Conservation (phyloP, 176 grass and related monocot species). For the Pontederia crassipes region DNA sequence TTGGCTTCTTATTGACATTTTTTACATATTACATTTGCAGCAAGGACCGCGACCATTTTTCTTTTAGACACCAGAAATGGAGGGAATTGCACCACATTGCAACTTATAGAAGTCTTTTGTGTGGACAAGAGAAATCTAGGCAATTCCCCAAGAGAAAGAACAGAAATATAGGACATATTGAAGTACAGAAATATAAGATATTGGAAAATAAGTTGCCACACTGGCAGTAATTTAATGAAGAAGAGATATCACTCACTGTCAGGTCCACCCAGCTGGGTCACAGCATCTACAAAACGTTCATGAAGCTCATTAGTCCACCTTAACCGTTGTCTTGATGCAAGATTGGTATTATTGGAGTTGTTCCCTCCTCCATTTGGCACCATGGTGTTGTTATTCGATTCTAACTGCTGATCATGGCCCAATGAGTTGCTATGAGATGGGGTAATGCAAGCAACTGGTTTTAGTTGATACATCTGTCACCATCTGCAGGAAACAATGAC, state of each 20-base stretch:
- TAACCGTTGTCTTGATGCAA: slow-evolving; percentile 73
- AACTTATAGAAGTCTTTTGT: too few species aligned
- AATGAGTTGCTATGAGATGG: slow-evolving; percentile 20
- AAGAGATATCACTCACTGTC: slow-evolving; percentile 57
- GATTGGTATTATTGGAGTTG: slow-evolving; percentile 30
- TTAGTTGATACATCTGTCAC: slow-evolving; percentile 43
- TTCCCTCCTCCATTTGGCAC: slow-evolving; percentile 27
- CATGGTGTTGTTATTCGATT: slow-evolving; percentile 40
- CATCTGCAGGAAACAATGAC: slow-evolving; percentile 19
- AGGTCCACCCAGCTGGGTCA: slow-evolving; percentile 94
- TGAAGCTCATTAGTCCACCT: slow-evolving; percentile 95
- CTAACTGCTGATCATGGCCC: slow-evolving; percentile 36
- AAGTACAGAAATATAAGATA: too few species aligned
- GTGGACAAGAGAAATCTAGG: too few species aligned
- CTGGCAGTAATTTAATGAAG: too few species aligned
- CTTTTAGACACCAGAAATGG: too few species aligned
- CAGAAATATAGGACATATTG: too few species aligned
- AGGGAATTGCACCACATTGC: too few species aligned
- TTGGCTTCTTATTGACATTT: too few species aligned
- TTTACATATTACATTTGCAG: too few species aligned
- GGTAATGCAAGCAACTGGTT: slow-evolving; percentile 36
- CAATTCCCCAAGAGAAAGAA: too few species aligned
- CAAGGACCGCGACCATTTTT: too few species aligned
- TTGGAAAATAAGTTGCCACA: too few species aligned
- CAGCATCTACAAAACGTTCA: slow-evolving; percentile 85